Base-by-base conservation (phyloP, 164 flowering plant species). In the Berberis thunbergii region DNA sequence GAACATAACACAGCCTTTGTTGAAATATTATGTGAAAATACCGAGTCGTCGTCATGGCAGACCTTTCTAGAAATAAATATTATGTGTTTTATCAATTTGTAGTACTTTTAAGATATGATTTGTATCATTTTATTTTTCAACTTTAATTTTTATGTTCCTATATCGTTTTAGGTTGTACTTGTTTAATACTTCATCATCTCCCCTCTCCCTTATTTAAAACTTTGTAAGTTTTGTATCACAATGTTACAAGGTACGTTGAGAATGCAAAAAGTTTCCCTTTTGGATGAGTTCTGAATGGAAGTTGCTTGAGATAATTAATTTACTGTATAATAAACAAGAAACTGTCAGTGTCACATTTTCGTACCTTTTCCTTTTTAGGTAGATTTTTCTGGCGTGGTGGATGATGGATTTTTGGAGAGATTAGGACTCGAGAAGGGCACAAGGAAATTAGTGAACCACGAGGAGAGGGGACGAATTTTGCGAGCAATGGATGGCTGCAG, bases 401-500 rank as follows among this genome's bases (percentile, higher is more conserved):
- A 84, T 73, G 84, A 90, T 67, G 86, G 61, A 6, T 86, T 93
- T 69, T 76, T 93, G 73, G 76, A 78, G 73, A 80, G 78, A 64
- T 65, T 93, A 69, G 96, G 83, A 64, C 57, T 90, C 46, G 92
- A 87, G 69, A 93, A 93, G 79, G 97, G 97, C 26, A 87, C 88
- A 8, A 84, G 97, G 79, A 90, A 90, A 70, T 67, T 90, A 59
- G 85, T 93, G 67, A 83, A 86, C 72, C 98, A 88, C 67, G 96
- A 90, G 74, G 98, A 90, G 73, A 81, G 98, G 65, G 98, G 98
- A 63, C 77, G 78, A 73, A 86, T 93, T 59, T 83, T 93, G 79
- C 82, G 75, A 63, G 98, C 98, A 12, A 85, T 93, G 97, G 98
- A 93, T 72, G 97, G 98, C 45, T 87, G 96, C 79, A 90, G 87